Evolutionary conservation across 305 asterid species (phyloP).

Genomic region (Coffea humblotiana): DNA sequence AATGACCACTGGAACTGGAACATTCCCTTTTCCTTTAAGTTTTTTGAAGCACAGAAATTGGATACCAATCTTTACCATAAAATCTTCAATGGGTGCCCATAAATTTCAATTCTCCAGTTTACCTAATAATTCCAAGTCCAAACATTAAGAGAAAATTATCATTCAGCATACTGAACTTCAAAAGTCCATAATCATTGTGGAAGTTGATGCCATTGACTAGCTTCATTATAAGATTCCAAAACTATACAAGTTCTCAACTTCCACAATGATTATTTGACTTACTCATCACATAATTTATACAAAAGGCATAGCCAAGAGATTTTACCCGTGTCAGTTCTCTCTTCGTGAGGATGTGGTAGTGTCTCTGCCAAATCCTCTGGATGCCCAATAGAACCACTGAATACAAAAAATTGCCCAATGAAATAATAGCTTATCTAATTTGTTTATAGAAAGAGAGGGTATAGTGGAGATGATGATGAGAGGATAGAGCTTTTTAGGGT

Average conservation of each 20-base stretch:
- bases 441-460: too few relatives aligned
- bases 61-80: too few relatives aligned
- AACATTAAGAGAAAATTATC: not conserved
- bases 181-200: too few relatives aligned
- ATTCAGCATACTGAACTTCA: not conserved
- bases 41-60: not conserved
- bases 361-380: constrained; percentile 70
- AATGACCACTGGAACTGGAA: too few relatives aligned
- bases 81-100: too few relatives aligned
- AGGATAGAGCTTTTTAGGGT: too few relatives aligned
- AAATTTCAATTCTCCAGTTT: not conserved
- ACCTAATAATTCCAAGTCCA: not conserved
- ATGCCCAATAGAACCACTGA: constrained; percentile 28
- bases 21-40: too few relatives aligned
- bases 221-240: not conserved
- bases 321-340: constrained; percentile 56
- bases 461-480: too few relatives aligned
- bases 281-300: not conserved
- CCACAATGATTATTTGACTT: not conserved
- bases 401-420: too few relatives aligned
- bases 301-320: constrained; percentile 5
- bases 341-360: constrained; percentile 59
- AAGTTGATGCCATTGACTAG: not conserved
- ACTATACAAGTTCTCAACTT: not conserved
- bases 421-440: too few relatives aligned